Evolutionary conservation across 139 green algal species (phyloP).

Genomic region (Zygnema circumcarinatum): DNA sequence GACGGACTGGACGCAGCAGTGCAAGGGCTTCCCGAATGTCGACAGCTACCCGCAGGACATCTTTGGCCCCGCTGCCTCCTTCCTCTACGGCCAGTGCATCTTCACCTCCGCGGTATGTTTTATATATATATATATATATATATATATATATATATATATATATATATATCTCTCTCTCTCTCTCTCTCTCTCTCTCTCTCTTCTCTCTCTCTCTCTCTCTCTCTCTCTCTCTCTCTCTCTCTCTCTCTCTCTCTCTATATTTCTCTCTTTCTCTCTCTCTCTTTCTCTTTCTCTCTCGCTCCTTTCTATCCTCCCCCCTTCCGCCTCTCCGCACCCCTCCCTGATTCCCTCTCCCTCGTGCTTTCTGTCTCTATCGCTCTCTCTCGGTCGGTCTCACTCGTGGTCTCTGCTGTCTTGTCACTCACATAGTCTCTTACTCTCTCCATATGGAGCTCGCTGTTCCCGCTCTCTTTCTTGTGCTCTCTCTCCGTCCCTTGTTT

Average conservation of each 20-base stretch:
- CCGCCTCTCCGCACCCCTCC: not conserved
- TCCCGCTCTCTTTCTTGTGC: no score
- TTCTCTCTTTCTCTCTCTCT: not conserved
- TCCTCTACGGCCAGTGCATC: conserved; percentile 30
- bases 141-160: not conserved
- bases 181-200: not conserved
- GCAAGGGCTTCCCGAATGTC: not conserved
- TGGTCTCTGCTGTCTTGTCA: no score
- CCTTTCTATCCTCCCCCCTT: not conserved
- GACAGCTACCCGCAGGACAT: not conserved
- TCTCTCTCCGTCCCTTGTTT: no score
- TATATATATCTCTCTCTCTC: no score
- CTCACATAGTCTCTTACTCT: no score
- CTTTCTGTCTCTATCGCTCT: not conserved
- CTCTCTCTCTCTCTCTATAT: no score
- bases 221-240: no score
- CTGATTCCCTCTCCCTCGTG: not conserved
- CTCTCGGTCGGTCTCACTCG: no score
- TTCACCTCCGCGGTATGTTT: not conserved
- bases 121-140: not conserved
- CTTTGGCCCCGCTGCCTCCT: not conserved
- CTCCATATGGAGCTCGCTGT: no score
- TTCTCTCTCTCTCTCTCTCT: no score
- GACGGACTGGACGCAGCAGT: conserved; percentile 32
- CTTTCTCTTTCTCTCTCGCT: not conserved